phyloP scores from a whole-genome alignment of 345 rosid genomes.

The Ceriops tagal region DNA sequence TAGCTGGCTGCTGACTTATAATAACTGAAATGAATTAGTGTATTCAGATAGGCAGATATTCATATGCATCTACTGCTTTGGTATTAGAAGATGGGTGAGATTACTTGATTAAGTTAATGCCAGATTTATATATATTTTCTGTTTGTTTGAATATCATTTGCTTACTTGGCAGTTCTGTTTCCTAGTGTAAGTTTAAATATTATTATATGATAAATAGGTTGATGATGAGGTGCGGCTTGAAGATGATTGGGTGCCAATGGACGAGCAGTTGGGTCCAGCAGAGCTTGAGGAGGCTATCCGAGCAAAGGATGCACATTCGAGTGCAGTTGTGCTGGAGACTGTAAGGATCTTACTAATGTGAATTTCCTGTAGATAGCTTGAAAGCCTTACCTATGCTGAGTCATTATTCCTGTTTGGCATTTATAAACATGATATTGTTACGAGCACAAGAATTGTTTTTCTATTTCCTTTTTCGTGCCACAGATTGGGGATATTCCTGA shows the following conservation, averaged over 20 bases:
- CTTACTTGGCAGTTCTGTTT: neutral
- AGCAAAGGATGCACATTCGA: constrained; percentile 76
- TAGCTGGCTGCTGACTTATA: too few relatives aligned
- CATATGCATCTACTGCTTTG: too few relatives aligned
- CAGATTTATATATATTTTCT: neutral
- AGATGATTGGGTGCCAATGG: constrained; percentile 98
- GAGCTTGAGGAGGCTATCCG: constrained; percentile 82
- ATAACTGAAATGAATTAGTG: too few relatives aligned
- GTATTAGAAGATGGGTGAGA: neutral
- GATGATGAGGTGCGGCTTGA: constrained; percentile 84
- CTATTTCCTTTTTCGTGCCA: constrained; percentile 3
- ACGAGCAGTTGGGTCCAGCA: constrained; percentile 59
- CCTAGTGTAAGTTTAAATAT: neutral
- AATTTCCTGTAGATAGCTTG: neutral
- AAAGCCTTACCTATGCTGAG: neutral
- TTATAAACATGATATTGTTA: constrained; percentile 11
- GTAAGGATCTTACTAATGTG: constrained; percentile 40
- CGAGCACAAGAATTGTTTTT: neutral
- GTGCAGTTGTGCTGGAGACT: constrained; percentile 96
- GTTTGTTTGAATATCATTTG: neutral
- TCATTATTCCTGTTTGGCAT: constrained; percentile 11
- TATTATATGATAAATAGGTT: constrained; percentile 37
- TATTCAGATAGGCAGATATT: too few relatives aligned
- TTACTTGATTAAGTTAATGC: neutral
- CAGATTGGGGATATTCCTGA: constrained; percentile 76